phyloP scores from a whole-genome alignment of 2,329 filamentous ascomycete species.

The Beauveria varroae region DNA sequence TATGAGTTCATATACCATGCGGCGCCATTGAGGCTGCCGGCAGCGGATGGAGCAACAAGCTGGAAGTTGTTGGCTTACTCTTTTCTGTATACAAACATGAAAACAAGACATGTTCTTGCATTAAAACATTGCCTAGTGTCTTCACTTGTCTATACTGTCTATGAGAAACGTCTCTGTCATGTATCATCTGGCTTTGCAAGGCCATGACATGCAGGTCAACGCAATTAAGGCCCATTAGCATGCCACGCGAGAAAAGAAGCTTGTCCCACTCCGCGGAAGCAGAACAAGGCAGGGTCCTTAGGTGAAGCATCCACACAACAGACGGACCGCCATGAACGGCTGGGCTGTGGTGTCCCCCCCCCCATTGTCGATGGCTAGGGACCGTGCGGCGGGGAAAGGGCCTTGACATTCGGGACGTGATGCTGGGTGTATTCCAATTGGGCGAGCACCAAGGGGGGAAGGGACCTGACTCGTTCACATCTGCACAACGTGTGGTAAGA shows the following conservation, averaged over 20 bases:
- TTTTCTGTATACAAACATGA: not conserved
- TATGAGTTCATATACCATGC: conserved; percentile 2
- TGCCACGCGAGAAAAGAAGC: not conserved
- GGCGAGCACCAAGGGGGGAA: not conserved
- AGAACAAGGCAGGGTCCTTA: not conserved
- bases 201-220: not conserved
- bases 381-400: not conserved
- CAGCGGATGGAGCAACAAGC: not conserved
- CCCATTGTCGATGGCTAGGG: not conserved
- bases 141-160: not conserved
- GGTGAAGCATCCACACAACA: no score
- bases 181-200: not conserved
- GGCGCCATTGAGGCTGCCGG: not conserved
- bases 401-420: not conserved
- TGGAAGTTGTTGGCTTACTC: not conserved
- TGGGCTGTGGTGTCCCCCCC: no score
- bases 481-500: not conserved
- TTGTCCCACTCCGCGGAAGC: not conserved
- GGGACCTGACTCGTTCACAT: not conserved
- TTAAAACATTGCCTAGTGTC: not conserved
- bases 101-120: not conserved
- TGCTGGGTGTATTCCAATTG: not conserved
- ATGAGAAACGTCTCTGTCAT: not conserved
- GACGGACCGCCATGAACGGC: no score
- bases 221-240: not conserved